Conservation (phyloP, 495 filamentous ascomycete species). For the Penicillium arizonense region DNA sequence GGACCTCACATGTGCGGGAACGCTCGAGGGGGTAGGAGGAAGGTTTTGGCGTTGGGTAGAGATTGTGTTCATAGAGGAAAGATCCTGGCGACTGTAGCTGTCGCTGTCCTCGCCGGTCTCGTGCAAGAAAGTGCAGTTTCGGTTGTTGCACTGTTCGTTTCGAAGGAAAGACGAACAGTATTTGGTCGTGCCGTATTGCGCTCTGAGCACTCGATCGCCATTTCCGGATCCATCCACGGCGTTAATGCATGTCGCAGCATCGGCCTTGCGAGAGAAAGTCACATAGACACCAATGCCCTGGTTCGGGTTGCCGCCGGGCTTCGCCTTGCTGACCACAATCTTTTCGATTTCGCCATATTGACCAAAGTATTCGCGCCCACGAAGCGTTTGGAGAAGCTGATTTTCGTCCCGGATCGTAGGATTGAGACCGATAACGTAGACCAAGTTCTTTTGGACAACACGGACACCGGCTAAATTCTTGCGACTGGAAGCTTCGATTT, state of each 20-base stretch:
- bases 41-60: conserved; percentile 64
- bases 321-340: conserved; percentile 96
- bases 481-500: conserved; percentile 90
- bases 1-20: conserved; percentile 19
- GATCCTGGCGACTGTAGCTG: conserved; percentile 90
- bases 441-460: conserved; percentile 96
- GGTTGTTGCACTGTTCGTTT: conserved; percentile 87
- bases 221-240: conserved; percentile 92
- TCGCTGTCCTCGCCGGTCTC: conserved; percentile 96
- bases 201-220: conserved; percentile 79
- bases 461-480: conserved; percentile 93
- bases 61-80: conserved; percentile 92
- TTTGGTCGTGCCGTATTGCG: conserved; percentile 96
- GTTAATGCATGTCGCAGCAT: conserved; percentile 84
- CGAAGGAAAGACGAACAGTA: conserved; percentile 97
- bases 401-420: conserved; percentile 90
- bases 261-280: conserved; percentile 84
- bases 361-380: conserved; percentile 89
- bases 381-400: conserved; percentile 75
- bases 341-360: conserved; percentile 99
- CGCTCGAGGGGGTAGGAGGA: conserved; percentile 23
- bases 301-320: conserved; percentile 65
- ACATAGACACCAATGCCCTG: conserved; percentile 96
- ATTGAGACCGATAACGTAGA: conserved; percentile 94
- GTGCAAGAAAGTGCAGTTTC: conserved; percentile 96